Base-by-base conservation (phyloP, 192 early-diverging fungal species). In the Umbelopsis vinacea region DNA sequence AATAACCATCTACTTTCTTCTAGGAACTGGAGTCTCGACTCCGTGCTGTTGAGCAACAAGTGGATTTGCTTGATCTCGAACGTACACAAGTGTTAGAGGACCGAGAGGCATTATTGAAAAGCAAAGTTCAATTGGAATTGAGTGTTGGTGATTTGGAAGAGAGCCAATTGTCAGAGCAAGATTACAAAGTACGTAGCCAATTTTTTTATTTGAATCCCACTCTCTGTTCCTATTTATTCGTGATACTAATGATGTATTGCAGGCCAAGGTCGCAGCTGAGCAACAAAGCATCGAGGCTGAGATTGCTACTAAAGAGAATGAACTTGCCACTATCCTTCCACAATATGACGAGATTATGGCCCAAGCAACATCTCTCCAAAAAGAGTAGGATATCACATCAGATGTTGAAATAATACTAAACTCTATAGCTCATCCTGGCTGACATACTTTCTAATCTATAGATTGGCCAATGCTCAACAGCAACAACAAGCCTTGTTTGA, bases 81-180 rank as follows among this genome's bases (percentile, higher is more conserved):
- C 89, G 90, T 48, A 82, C 82, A 68, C 91, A 93, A 73, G 67
- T 90, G 40, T 87, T 87, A 15, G 83, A 87, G n/a, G 94, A 94
- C 70, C 79, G 86, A 57, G 87, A 94, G 72, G 88, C 92, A 29
- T 77, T 90, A 68, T 93, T 92, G 76, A 92, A 93, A 66, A 80
- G 83, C 9, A 87, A 92, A 57, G 92, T 94, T 7, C 89, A 95
- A 69, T 80, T 92, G 22, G 92, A 97, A 77, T 82, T 94, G 23
- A 76, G 85, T 6, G 88, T 96, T 54, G 89, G 92, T 67, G 94
- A 97, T 78, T 76, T 95, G 54, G 93, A 96, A 73, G 90, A 93
- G 40, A 79, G 71, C 47, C 76, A 85, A 24, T 38, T 82, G 15
- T 52, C 79, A 10, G 85, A 85, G 43, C 74, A 79, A 24, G 79